Conservation (phyloP, 192 early-diverging fungal species). For the Lunasporangiospora selenospora region DNA sequence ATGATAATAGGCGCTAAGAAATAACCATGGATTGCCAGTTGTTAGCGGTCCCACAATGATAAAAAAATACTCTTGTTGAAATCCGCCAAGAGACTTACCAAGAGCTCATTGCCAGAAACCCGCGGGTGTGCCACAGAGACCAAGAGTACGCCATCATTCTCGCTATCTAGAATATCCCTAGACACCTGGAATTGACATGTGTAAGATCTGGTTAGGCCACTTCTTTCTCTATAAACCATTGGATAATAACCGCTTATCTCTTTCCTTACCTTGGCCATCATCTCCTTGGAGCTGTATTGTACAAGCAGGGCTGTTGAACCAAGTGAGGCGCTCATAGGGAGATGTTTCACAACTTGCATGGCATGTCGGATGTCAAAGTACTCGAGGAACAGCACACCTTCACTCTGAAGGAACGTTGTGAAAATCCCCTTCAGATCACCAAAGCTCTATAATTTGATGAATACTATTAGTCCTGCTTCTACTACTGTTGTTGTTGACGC, state of each 20-base stretch:
- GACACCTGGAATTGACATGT: conserved; percentile 2
- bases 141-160: conserved; percentile 44
- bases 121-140: conserved; percentile 14
- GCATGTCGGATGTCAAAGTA: conserved; percentile 56
- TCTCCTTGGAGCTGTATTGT: conserved; percentile 27
- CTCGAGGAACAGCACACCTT: conserved; percentile 49
- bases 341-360: conserved; percentile 20
- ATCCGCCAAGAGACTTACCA: conserved; percentile 31
- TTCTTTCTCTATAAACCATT: neutral
- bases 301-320: conserved; percentile 11
- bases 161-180: conserved; percentile 2
- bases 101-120: conserved; percentile 30
- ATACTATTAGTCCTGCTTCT: no score
- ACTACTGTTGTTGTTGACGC: no score
- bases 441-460: conserved; percentile 28
- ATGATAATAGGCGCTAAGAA: conserved; percentile 30
- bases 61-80: neutral
- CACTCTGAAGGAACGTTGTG: conserved; percentile 25
- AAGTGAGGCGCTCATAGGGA: conserved; percentile 9
- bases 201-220: neutral
- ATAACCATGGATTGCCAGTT: neutral
- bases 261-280: conserved; percentile 15
- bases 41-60: neutral
- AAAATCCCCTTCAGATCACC: conserved; percentile 52
- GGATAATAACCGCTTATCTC: conserved; percentile 1